Base-by-base conservation (phyloP, 768 basidiomycete species). In the Rubroboletus satanas region DNA sequence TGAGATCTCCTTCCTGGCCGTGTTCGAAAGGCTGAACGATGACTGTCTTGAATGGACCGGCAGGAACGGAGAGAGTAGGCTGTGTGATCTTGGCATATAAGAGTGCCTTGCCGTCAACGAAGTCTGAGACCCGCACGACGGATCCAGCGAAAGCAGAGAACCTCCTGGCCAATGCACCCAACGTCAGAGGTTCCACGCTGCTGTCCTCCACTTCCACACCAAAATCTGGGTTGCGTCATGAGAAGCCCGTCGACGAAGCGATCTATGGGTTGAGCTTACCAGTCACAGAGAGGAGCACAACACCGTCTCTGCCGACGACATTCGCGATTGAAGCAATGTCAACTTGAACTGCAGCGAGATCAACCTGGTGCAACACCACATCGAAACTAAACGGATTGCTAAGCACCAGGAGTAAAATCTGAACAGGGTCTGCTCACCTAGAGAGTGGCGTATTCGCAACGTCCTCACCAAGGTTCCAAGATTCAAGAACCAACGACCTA, bases 11-110 rank as follows among this genome's bases (percentile, higher is more conserved):
- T 45, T 70, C 68, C 18, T 48, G 47, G 15, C 64, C 62, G 39
- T 70, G 66, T 44, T 50, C 51, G 33, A 69, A 70, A 1, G 64
- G 58, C 6, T 66, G 63, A 23, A 69, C 45, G 8, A 67, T 58
- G 29, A 69, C 62, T 3, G 60, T 65, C 55, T 63, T 70, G 61
- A 62, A 66, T 2, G 62, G 54, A 26, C 57, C 53, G 3, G 52
- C 29, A 4, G 65, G 58, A 37, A 58, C 49, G 18, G 18, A 28
- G 18, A 67, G 56, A 0, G 56, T 62, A 2, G 65, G 48, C 12
- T 55, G 28, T 7, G 54, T 41, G 9, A 67, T 52, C 39, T 57
- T 57, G 5, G 54, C 56, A 28, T 54, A 65, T 7, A 65, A 26
- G 7, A 63, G 33, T 4, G 53, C 64, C 32, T 52, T 60, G 1